These are phyloP conservation scores for Batkoa obscura DNA, from an alignment of 371 early-diverging fungal genomes.

Conservation along the genomic window DNA sequence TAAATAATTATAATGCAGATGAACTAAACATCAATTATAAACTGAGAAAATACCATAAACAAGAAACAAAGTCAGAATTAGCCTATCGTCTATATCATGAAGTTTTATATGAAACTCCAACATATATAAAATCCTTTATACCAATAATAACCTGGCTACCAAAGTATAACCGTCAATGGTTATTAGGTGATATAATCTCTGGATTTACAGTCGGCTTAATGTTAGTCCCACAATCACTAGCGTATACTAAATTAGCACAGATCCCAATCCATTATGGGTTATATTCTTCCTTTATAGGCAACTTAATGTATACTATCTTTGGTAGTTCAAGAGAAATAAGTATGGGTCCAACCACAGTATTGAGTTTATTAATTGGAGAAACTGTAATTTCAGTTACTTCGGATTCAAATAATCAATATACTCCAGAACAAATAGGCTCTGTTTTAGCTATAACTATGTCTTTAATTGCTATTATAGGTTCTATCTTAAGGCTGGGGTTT, in stretches of 20 bases:
- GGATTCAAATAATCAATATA: not conserved
- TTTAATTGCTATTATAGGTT: conserved; percentile 39
- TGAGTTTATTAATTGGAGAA: conserved; percentile 55
- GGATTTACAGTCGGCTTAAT: conserved; percentile 73
- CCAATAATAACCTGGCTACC: conserved; percentile 13
- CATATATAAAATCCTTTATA: conserved; percentile 5
- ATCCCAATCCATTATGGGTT: conserved; percentile 69
- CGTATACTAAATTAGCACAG: conserved; percentile 64
- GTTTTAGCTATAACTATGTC: conserved; percentile 15
- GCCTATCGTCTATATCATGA: not conserved
- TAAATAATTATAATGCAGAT: no score
- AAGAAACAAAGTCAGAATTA: not conserved
- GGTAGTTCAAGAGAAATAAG: conserved; percentile 73
- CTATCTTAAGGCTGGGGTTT: conserved; percentile 59
- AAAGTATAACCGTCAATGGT: conserved; percentile 33
- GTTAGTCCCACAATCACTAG: conserved; percentile 70
- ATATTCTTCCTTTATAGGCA: conserved; percentile 65
- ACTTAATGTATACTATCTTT: conserved; percentile 47
- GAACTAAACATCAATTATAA: no score
- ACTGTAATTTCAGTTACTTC: conserved; percentile 23
- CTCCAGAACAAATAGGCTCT: not conserved
- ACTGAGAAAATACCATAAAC: conserved; percentile 6
- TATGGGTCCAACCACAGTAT: conserved; percentile 81
- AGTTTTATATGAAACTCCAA: not conserved
- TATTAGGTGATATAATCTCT: conserved; percentile 62